Evolutionary conservation across 495 filamentous ascomycete genomes (phyloP).

Genomic region (Penicillium dipodomyicola): DNA sequence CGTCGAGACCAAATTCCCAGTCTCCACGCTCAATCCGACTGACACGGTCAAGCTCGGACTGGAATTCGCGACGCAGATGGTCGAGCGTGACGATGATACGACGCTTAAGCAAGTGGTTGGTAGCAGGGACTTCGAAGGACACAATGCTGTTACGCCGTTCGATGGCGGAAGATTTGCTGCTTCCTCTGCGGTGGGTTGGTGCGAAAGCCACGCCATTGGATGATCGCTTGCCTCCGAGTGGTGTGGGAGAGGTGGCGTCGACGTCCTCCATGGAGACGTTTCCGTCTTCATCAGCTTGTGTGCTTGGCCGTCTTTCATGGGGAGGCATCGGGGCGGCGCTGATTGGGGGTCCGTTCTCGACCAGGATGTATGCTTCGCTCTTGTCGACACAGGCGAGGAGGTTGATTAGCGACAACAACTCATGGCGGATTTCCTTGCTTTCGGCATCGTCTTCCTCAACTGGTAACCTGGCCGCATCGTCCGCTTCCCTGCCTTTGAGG

Average conservation of each 20-base stretch:
- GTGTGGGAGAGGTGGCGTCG: constrained; percentile 18
- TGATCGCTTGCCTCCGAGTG: constrained; percentile 12
- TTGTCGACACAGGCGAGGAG: constrained; percentile 77
- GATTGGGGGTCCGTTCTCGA: constrained; percentile 40
- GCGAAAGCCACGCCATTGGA: constrained; percentile 18
- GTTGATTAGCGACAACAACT: constrained; percentile 85
- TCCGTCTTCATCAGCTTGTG: constrained; percentile 40
- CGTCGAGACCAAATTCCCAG: constrained; percentile 56
- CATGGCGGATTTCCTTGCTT: constrained; percentile 54
- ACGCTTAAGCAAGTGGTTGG: constrained; percentile 22
- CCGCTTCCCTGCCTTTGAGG: constrained; percentile 38
- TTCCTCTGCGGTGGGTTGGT: constrained; percentile 22
- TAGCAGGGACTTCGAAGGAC: constrained; percentile 9
- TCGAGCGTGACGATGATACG: constrained; percentile 70
- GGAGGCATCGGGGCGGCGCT: constrained; percentile 8
- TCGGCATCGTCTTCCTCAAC: constrained; percentile 54
- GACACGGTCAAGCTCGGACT: constrained; percentile 78
- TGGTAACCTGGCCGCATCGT: constrained; percentile 51
- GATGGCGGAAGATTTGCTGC: constrained; percentile 22
- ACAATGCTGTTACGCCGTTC: constrained; percentile 9
- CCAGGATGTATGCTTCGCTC: constrained; percentile 71
- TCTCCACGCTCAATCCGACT: constrained; percentile 59
- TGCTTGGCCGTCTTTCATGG: constrained; percentile 22
- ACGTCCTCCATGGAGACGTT: constrained; percentile 45
- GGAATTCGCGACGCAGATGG: constrained; percentile 81